These are phyloP conservation scores for Gnetum montanum DNA, from an alignment of 75 land plant species.

Conservation along the genomic window DNA sequence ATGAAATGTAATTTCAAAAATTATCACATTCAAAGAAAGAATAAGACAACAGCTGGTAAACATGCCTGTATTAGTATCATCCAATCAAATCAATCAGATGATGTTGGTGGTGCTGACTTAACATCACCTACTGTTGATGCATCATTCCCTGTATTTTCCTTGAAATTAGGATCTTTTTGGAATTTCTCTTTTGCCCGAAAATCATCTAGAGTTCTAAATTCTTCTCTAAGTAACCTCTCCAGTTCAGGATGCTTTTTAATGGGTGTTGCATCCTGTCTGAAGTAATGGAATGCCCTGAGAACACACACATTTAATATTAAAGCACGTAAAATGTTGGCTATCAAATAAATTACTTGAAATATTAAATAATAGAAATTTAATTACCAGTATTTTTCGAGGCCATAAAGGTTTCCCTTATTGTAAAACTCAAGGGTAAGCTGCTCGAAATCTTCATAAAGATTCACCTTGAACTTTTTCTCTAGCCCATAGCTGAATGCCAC, in stretches of 20 bases:
- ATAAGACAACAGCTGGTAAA: too few species aligned
- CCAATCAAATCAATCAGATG: too few species aligned
- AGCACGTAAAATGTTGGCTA: too few species aligned
- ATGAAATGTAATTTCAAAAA: too few species aligned
- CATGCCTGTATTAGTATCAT: too few species aligned
- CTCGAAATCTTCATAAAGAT: constrained; percentile 92
- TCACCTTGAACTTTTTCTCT: constrained; percentile 77
- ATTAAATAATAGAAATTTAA: not conserved
- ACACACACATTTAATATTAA: too few species aligned
- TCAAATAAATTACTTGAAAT: too few species aligned
- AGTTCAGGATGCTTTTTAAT: constrained; percentile 71
- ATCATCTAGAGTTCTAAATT: constrained; percentile 62
- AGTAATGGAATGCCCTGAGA: constrained; percentile 90
- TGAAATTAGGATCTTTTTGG: constrained; percentile 6
- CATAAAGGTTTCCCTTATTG: constrained; percentile 85
- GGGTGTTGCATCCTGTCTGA: constrained; percentile 42
- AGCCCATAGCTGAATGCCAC: constrained; percentile 74
- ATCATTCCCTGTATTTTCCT: constrained; percentile 2
- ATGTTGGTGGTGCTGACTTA: not conserved
- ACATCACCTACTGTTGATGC: not conserved
- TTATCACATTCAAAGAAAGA: too few species aligned
- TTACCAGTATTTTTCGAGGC: constrained; percentile 99
- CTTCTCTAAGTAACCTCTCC: constrained; percentile 68
- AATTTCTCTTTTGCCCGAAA: constrained; percentile 52
- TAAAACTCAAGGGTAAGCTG: constrained; percentile 77